Evolutionary conservation across 331 rosid species (phyloP), one percentile per base, ranked within the genome.

Genomic region (Pyrus hybrid): DNA sequence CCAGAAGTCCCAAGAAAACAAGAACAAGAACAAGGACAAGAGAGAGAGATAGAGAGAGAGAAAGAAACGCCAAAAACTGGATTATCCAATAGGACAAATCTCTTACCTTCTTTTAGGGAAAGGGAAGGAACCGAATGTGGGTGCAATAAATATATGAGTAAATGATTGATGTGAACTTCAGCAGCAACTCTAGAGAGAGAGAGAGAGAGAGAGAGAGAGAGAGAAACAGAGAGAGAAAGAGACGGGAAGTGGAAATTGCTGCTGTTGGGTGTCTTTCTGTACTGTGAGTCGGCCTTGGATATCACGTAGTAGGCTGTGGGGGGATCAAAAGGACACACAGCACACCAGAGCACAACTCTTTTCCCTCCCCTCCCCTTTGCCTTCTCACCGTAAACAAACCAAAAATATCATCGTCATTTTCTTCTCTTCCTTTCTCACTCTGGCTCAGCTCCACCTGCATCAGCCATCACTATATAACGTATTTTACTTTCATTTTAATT

Each of bases 291-390:
- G n/a, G 63, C 77, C 45, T 47, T 70, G 60, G 33, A 29, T 76
- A 49, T 77, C 71, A 78, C 68, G 61, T 72, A 79, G 77, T 72
- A 77, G 77, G 67, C 79, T 33, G 66, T 81, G 77, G 79, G 51
- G 84, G 49, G 77, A 87, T 83, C 80, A 86, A 83, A 84, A 86
- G 83, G 77, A 72, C 35, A 68, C 53, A 75, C 83, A 78, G 49
- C 45, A 10, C 45, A 11, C 45, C 45, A 41, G 45, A 41, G 13
- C 45, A 37, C 45, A 4, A 37, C 13, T 37, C 45, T 37, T 37
- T 10, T 37, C 4, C 45, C 45, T 37, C 45, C 45, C 13, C 45
- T 37, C 45, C 4, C 45, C 45, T 9, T 4, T 37, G 45, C 81
- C 45, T 85, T 66, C 65, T 75, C 37, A 28, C 63, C 21, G 30